Evolutionary conservation across 345 rosid genomes (phyloP).

Genomic region (Tarenaya hassleriana): DNA sequence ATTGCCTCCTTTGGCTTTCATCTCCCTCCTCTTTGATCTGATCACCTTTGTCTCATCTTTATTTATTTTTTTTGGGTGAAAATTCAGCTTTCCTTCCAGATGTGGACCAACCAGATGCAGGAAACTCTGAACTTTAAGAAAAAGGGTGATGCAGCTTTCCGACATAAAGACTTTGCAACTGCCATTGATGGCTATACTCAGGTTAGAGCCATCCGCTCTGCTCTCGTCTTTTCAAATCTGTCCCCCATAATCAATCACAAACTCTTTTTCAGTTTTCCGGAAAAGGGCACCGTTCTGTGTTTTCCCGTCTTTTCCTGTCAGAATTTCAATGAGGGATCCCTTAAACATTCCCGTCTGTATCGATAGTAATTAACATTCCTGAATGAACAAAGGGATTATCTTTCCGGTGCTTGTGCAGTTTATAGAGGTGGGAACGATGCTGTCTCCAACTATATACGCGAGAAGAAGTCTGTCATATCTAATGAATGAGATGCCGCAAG

Average conservation of each 20-base stretch:
- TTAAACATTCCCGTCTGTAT: too few species aligned
- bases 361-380: too few species aligned
- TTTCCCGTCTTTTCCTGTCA: too few species aligned
- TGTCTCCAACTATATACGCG: constrained; percentile 78
- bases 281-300: too few species aligned
- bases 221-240: too few species aligned
- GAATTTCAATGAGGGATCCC: too few species aligned
- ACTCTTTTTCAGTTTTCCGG: neutral
- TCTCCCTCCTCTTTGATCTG: constrained; percentile 4
- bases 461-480: constrained; percentile 77
- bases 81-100: constrained; percentile 88
- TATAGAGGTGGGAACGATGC: constrained; percentile 73
- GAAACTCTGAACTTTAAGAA: constrained; percentile 81
- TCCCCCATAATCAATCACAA: too few species aligned
- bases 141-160: constrained; percentile 81
- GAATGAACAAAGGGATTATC: too few species aligned
- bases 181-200: constrained; percentile 75
- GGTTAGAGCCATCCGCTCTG: constrained; percentile 36
- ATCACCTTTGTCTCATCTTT: constrained; percentile 7
- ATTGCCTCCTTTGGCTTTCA: neutral
- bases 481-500: constrained; percentile 70
- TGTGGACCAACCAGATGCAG: constrained; percentile 98
- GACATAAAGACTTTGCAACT: constrained; percentile 58
- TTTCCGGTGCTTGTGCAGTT: constrained; percentile 62
- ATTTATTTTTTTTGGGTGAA: constrained; percentile 6